Evolutionary conservation across 2,329 filamentous ascomycete genomes (phyloP).

Genomic region (Aspergillus flavus): DNA sequence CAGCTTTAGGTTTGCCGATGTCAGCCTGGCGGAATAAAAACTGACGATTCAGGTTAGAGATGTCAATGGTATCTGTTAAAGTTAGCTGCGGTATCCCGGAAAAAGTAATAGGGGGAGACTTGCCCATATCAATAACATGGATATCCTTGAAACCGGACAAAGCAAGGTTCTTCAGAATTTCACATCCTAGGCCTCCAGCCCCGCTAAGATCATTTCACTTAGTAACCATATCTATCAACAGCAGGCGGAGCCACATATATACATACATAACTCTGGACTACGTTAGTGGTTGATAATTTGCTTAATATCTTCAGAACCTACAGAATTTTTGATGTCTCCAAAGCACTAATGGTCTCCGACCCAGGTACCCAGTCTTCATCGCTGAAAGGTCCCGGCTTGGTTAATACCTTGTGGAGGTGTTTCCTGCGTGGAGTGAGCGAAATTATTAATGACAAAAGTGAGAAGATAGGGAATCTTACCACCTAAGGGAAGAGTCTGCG

Average conservation of each 20-base stretch:
- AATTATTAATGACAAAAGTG: not conserved
- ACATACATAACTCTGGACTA: conserved; percentile 56
- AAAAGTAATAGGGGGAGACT: conserved; percentile 24
- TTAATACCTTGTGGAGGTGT: conserved; percentile 80
- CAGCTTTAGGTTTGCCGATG: conserved; percentile 91
- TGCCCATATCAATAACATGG: conserved; percentile 98
- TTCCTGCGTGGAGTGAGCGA: conserved; percentile 59
- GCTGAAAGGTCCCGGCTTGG: conserved; percentile 77
- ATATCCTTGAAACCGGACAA: conserved; percentile 95
- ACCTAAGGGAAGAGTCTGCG: conserved; percentile 20
- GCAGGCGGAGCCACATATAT: not conserved
- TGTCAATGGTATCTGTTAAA: conserved; percentile 87
- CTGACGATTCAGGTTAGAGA: conserved; percentile 96
- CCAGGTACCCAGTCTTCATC: conserved; percentile 62
- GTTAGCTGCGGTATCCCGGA: conserved; percentile 17
- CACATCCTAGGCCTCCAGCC: conserved; percentile 90
- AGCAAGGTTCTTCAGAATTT: conserved; percentile 94
- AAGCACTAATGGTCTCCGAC: conserved; percentile 54
- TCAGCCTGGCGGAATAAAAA: conserved; percentile 92
- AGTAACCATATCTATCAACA: conserved; percentile 30
- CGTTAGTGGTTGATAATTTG: conserved; percentile 23
- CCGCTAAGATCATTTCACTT: conserved; percentile 60
- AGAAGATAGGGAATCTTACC: conserved; percentile 8
- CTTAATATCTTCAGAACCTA: conserved; percentile 45
- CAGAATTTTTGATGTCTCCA: conserved; percentile 75